Evolutionary conservation across 805 yeast genomes (phyloP), one percentile per base, ranked within the genome.

Genomic region (Saccharomycopsis selenospora): DNA sequence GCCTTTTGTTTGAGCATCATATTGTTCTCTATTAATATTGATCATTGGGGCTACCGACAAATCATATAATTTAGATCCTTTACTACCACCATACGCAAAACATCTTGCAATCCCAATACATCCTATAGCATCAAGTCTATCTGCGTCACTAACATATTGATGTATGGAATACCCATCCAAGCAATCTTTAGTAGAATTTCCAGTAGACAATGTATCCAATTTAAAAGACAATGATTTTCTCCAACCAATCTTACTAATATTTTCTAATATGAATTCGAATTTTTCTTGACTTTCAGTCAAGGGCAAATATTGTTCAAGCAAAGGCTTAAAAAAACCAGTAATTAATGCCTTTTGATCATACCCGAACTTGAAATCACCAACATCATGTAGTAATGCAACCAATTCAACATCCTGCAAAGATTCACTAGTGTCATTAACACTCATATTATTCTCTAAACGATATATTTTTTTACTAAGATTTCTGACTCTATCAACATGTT

Each of bases 51-150:
- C 14, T 18, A 40, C 36, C 8, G 42, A 30, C 11, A 49, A 47
- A 44, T 55, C 53, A 43, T 51, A 56, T 27, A 66, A 49, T 5
- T 67, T 61, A 17, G 56, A 51, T 48, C 53, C 53, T 14, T 53
- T 51, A 28, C 56, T 59, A 6, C 61, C 60, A 3, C 66, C 59
- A 44, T 55, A 66, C 14, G 66, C 66, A 4, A 66, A 58, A 5
- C 57, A 61, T n/a, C 69, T 54, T 36, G 65, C 56, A 28, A 66
- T 52, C 24, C 69, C 69, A 45, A 66, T 50, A 4, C 61, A 62
- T 14, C 69, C 69, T 46, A 64, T 62, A 4, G 69, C 68, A 33
- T 66, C 69, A n/a, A 66, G 53, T 22, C 64, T 42, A 64, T 74
- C 77, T 5, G 69, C 69, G 44, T 65, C 68, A 49, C 60, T 63